Evolutionary conservation across 129 eudicot genomes (phyloP).

Genomic region (Mikania micrantha): DNA sequence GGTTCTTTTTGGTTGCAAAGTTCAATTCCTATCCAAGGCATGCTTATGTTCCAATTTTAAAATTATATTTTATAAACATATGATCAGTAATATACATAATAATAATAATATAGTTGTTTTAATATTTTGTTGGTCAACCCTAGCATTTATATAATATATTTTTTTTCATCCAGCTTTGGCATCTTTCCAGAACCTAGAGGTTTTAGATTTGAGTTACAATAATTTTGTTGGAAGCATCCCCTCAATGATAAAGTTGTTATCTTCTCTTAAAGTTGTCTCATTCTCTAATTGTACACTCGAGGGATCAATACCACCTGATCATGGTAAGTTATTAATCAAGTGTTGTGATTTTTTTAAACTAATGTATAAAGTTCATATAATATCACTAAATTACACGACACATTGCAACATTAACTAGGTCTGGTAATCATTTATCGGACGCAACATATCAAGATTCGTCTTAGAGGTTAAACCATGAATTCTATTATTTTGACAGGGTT

Average conservation of each 20-base stretch:
- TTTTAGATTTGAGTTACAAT: constrained; percentile 17
- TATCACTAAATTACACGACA: too few relatives aligned
- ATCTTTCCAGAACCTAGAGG: constrained; percentile 5
- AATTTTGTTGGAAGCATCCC: constrained; percentile 22
- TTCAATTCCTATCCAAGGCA: constrained; percentile 9
- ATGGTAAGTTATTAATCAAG: not conserved
- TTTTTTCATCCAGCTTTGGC: constrained; percentile 1
- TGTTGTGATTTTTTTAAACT: too few relatives aligned
- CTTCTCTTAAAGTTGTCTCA: constrained; percentile 12
- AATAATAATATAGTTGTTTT: too few relatives aligned
- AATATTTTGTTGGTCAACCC: too few relatives aligned
- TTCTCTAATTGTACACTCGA: not conserved
- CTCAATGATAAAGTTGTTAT: not conserved
- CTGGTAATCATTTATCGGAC: too few relatives aligned
- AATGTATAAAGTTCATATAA: too few relatives aligned
- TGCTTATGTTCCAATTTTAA: not conserved
- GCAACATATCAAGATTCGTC: too few relatives aligned
- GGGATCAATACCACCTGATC: not conserved
- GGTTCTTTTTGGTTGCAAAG: not conserved
- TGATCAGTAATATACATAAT: too few relatives aligned
- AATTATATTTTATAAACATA: too few relatives aligned
- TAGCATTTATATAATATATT: too few relatives aligned
- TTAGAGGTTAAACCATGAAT: too few relatives aligned
- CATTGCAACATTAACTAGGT: too few relatives aligned
- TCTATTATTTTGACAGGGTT: not conserved